phyloP scores from a whole-genome alignment of 495 filamentous ascomycete genomes.

The Ramalina peruviana region DNA sequence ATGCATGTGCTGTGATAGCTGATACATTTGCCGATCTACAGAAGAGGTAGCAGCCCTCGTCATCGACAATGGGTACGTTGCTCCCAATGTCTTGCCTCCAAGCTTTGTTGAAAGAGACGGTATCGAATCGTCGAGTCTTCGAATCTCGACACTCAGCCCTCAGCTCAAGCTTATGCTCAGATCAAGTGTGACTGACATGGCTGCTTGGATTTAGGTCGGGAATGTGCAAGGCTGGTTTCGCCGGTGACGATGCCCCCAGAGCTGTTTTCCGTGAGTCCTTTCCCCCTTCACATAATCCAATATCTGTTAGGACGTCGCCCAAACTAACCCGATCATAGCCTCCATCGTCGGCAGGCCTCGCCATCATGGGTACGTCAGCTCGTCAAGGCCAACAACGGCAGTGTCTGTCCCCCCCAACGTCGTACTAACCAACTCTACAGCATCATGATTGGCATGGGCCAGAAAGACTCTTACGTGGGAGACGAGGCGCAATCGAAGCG shows the following conservation, averaged over 20 bases:
- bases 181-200: not conserved
- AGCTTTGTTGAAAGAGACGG: not conserved
- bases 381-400: not conserved
- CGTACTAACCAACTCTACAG: slow-evolving; percentile 36
- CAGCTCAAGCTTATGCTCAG: not conserved
- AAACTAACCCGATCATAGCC: slow-evolving; percentile 38
- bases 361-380: slow-evolving; percentile 86
- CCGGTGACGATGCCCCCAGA: slow-evolving; percentile 99
- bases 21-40: slow-evolving; percentile 29
- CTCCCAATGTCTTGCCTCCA: slow-evolving; percentile 1
- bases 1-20: slow-evolving; percentile 3
- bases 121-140: not conserved
- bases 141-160: not conserved
- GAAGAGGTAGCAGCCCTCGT: slow-evolving; percentile 99
- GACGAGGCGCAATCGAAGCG: slow-evolving; percentile 99
- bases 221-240: slow-evolving; percentile 99
- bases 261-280: slow-evolving; percentile 97
- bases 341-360: slow-evolving; percentile 99
- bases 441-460: slow-evolving; percentile 99
- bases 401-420: not conserved
- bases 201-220: slow-evolving; percentile 68
- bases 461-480: slow-evolving; percentile 99
- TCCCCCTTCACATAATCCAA: not conserved
- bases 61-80: slow-evolving; percentile 99
- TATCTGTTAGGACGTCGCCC: not conserved